phyloP scores from a whole-genome alignment of 129 eudicot genomes.

The Oenanthe sinensis region DNA sequence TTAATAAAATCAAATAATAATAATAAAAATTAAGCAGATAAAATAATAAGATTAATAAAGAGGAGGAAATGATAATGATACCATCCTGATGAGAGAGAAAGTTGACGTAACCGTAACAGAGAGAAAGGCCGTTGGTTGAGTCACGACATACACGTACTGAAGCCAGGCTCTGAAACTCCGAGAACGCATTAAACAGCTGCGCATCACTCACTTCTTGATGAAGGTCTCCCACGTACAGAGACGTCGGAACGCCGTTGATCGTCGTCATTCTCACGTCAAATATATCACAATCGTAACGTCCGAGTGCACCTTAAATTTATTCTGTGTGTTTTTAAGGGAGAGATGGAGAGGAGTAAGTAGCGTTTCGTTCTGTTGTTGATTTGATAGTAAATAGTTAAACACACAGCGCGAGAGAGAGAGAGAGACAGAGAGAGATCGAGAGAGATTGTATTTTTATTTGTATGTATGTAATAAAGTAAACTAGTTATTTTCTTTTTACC shows the following conservation, averaged over 20 bases:
- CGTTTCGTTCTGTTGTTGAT: conserved; percentile 25
- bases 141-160: conserved; percentile 80
- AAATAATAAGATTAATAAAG: neutral
- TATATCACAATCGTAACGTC: neutral
- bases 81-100: conserved; percentile 66
- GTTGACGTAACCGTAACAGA: conserved; percentile 85
- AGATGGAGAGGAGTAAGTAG: conserved; percentile 11
- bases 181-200: conserved; percentile 40
- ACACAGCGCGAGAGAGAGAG: neutral
- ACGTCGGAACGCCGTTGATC: conserved; percentile 31
- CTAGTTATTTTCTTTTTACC: neutral
- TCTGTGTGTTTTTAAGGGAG: conserved; percentile 4
- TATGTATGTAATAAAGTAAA: neutral
- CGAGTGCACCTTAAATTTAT: neutral
- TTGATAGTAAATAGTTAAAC: conserved; percentile 14
- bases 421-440: neutral
- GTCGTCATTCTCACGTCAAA: conserved; percentile 7
- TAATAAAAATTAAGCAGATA: neutral
- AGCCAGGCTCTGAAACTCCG: conserved; percentile 47
- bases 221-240: conserved; percentile 84
- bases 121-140: conserved; percentile 55
- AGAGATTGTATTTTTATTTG: neutral
- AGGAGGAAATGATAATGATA: conserved; percentile 6
- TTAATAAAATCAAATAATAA: neutral
- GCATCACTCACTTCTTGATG: conserved; percentile 50